Conservation (phyloP, 1,284 basidiomycete species). For the Microbotryum lychnidis-dioicae region DNA sequence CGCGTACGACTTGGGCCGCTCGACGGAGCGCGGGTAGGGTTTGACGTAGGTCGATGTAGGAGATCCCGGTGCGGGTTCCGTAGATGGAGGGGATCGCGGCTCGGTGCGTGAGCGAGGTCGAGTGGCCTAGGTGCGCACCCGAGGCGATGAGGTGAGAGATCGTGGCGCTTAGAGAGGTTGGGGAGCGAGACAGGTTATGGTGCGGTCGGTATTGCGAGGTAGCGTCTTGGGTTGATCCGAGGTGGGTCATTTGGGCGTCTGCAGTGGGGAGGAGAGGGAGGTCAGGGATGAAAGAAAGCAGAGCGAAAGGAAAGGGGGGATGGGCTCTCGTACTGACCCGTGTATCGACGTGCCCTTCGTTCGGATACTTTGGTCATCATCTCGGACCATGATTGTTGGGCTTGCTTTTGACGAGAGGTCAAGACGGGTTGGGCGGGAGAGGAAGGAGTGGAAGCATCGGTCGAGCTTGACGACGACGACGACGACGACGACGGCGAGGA, state of each 20-base stretch:
- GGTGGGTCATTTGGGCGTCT: slow-evolving; percentile 48
- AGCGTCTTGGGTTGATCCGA: slow-evolving; percentile 69
- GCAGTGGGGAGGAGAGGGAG: background rate
- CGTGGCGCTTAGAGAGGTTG: slow-evolving; percentile 57
- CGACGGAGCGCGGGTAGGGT: slow-evolving; percentile 85
- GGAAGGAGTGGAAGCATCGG: too few relatives aligned
- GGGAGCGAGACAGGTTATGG: slow-evolving; percentile 60
- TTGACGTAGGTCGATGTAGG: slow-evolving; percentile 90
- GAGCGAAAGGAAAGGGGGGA: background rate
- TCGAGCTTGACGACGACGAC: too few relatives aligned
- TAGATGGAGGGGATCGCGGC: slow-evolving; percentile 91
- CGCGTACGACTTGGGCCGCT: slow-evolving; percentile 77
- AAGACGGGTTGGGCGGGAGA: too few relatives aligned
- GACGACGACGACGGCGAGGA: background rate
- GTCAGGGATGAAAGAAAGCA: background rate
- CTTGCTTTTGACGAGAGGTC: too few relatives aligned
- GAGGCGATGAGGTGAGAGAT: slow-evolving; percentile 84
- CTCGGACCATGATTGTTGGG: background rate
- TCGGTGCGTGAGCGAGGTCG: slow-evolving; percentile 69
- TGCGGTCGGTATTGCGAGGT: slow-evolving; percentile 65
- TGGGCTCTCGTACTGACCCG: slow-evolving; percentile 3
- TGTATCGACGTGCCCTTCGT: slow-evolving; percentile 15
- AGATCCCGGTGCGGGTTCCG: slow-evolving; percentile 79
- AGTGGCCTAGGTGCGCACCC: slow-evolving; percentile 90
- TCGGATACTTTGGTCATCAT: slow-evolving; percentile 24